Percentiles rank a stretch among this genome's conserved stretches.
These are phyloP conservation scores for Vitis vinifera DNA, from an alignment of 164 flowering plant species.

Conservation along the genomic window ASM3070453v1 NC_081817.1:1971001-1971500, in stretches of 20 bases:
- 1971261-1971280: conserved; percentile 74
- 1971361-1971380: not conserved
- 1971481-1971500: no score
- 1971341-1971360: not conserved
- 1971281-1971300: conserved; percentile 79
- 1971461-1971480: not conserved
- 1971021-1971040: no score
- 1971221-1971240: conserved; percentile 86
- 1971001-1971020: no score
- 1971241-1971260: conserved; percentile 65
- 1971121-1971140: conserved; percentile 75
- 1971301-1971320: conserved; percentile 51
- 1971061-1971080: not conserved
- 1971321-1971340: not conserved
- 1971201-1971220: conserved; percentile 80
- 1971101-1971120: conserved; percentile 77
- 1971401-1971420: no score
- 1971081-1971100: not conserved
- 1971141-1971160: conserved; percentile 63
- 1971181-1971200: conserved; percentile 73
- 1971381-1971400: not conserved
- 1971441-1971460: no score
- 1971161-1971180: conserved; percentile 68
- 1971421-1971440: no score
- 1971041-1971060: not conserved